Evolutionary conservation across 1,284 basidiomycete species (phyloP), one percentile per base, ranked within the genome.

Genomic region (Tetrapyrgos nigripes): DNA sequence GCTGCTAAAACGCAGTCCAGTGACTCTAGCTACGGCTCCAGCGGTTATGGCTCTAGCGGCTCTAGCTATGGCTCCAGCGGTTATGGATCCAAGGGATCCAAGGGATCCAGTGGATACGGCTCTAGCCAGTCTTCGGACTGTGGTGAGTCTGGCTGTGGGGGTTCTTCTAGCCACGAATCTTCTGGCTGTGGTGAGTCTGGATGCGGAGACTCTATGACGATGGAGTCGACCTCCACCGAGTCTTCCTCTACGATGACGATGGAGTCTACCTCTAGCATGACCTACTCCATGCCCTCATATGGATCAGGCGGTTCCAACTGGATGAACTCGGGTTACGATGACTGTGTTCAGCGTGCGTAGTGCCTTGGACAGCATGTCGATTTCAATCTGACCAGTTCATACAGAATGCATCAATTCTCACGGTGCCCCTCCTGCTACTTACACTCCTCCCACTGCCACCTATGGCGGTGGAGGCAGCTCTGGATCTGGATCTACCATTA

Each of bases 341-440:
- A 80, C 74, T 92, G 89, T 70, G 88, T 91, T 50, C 82, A 87
- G 65, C 83, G 88, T 90, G 66, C 73, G 87, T 81, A 21, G 26
- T 40, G 37, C 19, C 13, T 40, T n/a, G 37, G 17, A 5, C 14
- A 33, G 8, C 14, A 8, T 33, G 31, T 8, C 31, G 26, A 55
- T 53, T 40, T 40, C 37, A 55, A 31, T 27, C 27, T 40, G 51
- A 31, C 19, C 55, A 33, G 8, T 3, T 62, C n/a, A n/a, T n/a
- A n/a, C n/a, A 89, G 88, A 90, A 81, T 91, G 88, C 69, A 72
- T 88, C 64, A 85, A 86, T 50, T 76, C 78, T 27, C 88, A 77
- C 69, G 85, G 84, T 60, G 66, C 74, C 9, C 73, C 80, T 17
- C 66, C 78, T 35, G 68, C 74, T 43, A 68, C 78, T 8, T 79